Evolutionary conservation across 2,329 filamentous ascomycete species (phyloP).

Genomic region (Aspergillus transmontanensis): DNA sequence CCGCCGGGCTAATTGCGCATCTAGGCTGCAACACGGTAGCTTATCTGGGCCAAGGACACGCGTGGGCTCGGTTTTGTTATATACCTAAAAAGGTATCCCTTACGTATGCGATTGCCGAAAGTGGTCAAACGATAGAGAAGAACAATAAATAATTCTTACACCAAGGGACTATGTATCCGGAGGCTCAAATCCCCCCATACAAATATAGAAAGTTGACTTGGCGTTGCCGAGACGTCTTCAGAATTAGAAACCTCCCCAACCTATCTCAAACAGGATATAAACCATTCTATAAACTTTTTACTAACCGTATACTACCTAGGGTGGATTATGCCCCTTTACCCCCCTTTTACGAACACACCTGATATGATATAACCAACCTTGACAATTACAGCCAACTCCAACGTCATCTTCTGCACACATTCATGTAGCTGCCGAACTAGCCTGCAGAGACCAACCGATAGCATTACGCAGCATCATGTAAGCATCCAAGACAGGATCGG

Average conservation of each 20-base stretch:
- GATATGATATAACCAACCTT: not conserved
- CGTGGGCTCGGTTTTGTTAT: not conserved
- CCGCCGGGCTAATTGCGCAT: not conserved
- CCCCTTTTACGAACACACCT: too few species aligned
- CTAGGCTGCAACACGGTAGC: not conserved
- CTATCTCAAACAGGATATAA: not conserved
- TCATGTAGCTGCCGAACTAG: not conserved
- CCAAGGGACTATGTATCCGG: not conserved
- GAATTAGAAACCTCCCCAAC: not conserved
- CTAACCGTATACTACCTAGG: not conserved
- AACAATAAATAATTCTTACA: not conserved
- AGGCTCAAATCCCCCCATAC: not conserved
- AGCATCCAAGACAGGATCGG: not conserved
- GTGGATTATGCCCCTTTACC: not conserved
- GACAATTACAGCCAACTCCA: not conserved
- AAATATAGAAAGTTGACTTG: not conserved
- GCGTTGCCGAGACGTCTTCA: not conserved
- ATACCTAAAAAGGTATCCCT: not conserved
- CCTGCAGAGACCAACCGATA: not conserved
- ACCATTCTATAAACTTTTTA: not conserved
- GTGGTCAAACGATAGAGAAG: not conserved
- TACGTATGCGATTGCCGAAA: not conserved
- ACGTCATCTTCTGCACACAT: not conserved
- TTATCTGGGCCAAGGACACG: not conserved
- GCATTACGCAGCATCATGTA: not conserved